These are phyloP conservation scores for Scedosporium dehoogii DNA, from an alignment of 2,329 filamentous ascomycete genomes.

Conservation along the genomic window DNA sequence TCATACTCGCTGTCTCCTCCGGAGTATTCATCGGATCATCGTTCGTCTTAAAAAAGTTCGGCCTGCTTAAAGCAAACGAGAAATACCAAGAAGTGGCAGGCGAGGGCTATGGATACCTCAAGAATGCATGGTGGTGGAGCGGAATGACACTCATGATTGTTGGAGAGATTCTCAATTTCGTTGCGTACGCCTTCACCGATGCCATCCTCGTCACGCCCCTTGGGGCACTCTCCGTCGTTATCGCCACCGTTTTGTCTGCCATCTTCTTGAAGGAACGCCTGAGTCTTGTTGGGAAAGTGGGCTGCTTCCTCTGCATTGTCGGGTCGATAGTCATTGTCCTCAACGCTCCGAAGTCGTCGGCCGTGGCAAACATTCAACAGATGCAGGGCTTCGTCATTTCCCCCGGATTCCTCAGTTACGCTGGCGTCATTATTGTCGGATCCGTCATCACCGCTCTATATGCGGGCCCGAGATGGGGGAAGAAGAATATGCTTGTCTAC, in stretches of 20 bases:
- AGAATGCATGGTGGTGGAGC: slow-evolving; percentile 89
- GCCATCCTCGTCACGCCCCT: slow-evolving; percentile 90
- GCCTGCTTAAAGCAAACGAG: slow-evolving; percentile 81
- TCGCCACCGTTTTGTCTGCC: slow-evolving; percentile 81
- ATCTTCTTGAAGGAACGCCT: slow-evolving; percentile 94
- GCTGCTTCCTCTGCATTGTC: slow-evolving; percentile 90
- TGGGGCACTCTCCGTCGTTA: slow-evolving; percentile 83
- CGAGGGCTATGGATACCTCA: slow-evolving; percentile 94
- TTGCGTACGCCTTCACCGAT: slow-evolving; percentile 93
- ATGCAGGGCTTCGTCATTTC: slow-evolving; percentile 83
- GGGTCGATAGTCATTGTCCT: slow-evolving; percentile 89
- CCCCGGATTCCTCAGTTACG: slow-evolving; percentile 77
- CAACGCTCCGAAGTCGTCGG: slow-evolving; percentile 80
- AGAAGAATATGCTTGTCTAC: slow-evolving; percentile 96
- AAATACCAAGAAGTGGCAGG: slow-evolving; percentile 95
- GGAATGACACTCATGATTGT: slow-evolving; percentile 97
- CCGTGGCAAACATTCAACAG: slow-evolving; percentile 78
- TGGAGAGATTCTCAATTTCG: slow-evolving; percentile 94
- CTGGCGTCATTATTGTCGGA: slow-evolving; percentile 71
- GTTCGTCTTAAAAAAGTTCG: slow-evolving; percentile 92
- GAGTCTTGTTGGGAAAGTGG: slow-evolving; percentile 91
- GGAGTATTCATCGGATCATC: slow-evolving; percentile 90
- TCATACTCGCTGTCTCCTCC: slow-evolving; percentile 74
- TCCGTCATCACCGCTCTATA: slow-evolving; percentile 65
- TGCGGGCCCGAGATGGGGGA: slow-evolving; percentile 79